Evolutionary conservation across 2,329 filamentous ascomycete genomes (phyloP).

Genomic region (Talaromyces sp.): DNA sequence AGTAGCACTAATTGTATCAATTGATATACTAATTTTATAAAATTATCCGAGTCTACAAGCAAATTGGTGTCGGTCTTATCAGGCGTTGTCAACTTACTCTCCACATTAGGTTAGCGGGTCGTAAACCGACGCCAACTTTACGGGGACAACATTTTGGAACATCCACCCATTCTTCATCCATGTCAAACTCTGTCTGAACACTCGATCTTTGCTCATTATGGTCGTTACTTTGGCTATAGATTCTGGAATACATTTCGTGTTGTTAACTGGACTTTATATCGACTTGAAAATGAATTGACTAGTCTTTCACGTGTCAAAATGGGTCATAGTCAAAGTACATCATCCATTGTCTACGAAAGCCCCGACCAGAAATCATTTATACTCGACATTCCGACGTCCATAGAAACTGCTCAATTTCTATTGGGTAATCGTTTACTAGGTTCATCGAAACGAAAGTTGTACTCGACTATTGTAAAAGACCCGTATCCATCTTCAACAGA

Average conservation of each 20-base stretch:
- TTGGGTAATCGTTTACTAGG: neutral
- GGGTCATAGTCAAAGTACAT: neutral
- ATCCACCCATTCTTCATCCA: neutral
- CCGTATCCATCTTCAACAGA: slow-evolving; percentile 46
- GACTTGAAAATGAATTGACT: neutral
- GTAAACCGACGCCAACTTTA: neutral
- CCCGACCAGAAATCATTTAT: slow-evolving; percentile 40
- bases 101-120: neutral
- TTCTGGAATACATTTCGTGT: neutral
- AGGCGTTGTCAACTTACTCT: neutral
- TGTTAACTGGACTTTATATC: neutral
- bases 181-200: neutral
- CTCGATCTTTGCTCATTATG: neutral
- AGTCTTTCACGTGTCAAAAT: neutral
- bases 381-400: slow-evolving; percentile 55
- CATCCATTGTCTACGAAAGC: slow-evolving; percentile 49
- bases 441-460: slow-evolving; percentile 31
- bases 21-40: neutral
- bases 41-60: neutral
- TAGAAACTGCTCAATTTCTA: slow-evolving; percentile 47
- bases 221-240: neutral
- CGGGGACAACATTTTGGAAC: neutral
- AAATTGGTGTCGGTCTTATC: neutral
- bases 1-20: neutral
- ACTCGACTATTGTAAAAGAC: slow-evolving; percentile 36